These are phyloP conservation scores for Setaria italica DNA, from an alignment of 202 grass and related monocot species.

Conservation along the genomic window DNA sequence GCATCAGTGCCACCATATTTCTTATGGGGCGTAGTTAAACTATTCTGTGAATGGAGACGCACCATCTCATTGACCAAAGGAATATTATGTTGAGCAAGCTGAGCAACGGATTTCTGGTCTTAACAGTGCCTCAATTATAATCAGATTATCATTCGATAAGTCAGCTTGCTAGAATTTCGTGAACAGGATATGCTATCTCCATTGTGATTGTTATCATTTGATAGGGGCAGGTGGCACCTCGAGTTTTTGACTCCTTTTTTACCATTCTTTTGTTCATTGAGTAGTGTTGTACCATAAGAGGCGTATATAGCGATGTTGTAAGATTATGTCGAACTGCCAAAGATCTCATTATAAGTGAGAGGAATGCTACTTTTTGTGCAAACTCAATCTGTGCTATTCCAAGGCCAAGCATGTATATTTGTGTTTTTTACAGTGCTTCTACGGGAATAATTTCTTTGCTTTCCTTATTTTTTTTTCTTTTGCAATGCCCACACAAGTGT, in stretches of 20 bases:
- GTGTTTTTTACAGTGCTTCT: not conserved
- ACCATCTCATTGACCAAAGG: conserved; percentile 16
- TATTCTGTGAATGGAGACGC: not conserved
- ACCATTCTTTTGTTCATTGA: conserved; percentile 28
- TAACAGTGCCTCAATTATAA: conserved; percentile 1
- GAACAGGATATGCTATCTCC: not conserved
- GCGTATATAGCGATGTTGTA: conserved; percentile 38
- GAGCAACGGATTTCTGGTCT: not conserved
- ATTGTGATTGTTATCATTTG: not conserved
- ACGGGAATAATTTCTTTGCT: not conserved
- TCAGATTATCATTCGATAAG: conserved; percentile 7
- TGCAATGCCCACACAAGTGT: not conserved
- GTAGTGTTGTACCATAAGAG: conserved; percentile 35
- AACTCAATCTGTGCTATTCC: conserved; percentile 2
- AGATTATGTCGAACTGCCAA: conserved; percentile 27
- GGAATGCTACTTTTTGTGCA: not conserved
- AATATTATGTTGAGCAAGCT: not conserved
- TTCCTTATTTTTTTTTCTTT: not conserved
- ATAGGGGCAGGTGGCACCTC: conserved; percentile 14
- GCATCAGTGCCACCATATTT: conserved; percentile 2
- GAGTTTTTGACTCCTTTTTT: conserved; percentile 9
- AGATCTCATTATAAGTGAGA: not conserved
- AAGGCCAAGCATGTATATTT: conserved; percentile 30
- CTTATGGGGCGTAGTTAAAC: not conserved
- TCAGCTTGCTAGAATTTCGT: not conserved